Conservation (phyloP, 495 filamentous ascomycete species). For the Aspergillus mulundensis region DNA sequence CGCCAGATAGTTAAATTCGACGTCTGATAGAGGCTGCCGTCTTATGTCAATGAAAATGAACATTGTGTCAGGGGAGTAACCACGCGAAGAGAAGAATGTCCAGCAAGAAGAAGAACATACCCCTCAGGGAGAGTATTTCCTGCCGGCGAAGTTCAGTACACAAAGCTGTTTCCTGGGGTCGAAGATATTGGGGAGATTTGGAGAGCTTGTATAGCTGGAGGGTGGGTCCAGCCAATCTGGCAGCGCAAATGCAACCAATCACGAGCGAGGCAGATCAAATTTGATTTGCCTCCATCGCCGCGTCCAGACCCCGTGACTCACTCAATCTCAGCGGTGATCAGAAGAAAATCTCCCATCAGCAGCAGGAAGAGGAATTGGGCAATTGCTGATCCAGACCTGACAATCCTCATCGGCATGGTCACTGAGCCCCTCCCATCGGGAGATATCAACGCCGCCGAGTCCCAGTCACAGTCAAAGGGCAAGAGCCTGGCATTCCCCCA, state of each 20-base stretch:
- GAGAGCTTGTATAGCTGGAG: no score
- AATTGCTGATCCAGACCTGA: neutral
- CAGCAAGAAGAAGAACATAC: no score
- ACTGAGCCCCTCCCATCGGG: neutral
- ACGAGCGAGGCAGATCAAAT: neutral
- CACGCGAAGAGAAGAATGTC: no score
- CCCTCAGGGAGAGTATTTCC: no score
- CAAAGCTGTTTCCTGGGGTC: no score
- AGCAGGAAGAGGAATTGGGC: neutral
- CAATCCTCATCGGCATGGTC: neutral
- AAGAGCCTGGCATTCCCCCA: neutral
- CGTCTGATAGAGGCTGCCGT: no score
- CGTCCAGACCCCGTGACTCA: neutral
- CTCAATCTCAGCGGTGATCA: neutral
- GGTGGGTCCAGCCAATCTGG: neutral
- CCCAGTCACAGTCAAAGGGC: neutral
- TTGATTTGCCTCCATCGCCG: neutral
- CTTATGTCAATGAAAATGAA: no score
- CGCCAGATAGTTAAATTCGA: no score
- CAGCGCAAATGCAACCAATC: neutral
- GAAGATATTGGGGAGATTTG: no score
- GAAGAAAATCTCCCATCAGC: neutral
- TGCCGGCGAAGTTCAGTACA: no score
- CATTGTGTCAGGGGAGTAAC: no score
- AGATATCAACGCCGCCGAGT: neutral